Evolutionary conservation across 106 monocot genomes (phyloP), one percentile per base, ranked within the genome.

Genomic region (Dendrobium huoshanense): DNA sequence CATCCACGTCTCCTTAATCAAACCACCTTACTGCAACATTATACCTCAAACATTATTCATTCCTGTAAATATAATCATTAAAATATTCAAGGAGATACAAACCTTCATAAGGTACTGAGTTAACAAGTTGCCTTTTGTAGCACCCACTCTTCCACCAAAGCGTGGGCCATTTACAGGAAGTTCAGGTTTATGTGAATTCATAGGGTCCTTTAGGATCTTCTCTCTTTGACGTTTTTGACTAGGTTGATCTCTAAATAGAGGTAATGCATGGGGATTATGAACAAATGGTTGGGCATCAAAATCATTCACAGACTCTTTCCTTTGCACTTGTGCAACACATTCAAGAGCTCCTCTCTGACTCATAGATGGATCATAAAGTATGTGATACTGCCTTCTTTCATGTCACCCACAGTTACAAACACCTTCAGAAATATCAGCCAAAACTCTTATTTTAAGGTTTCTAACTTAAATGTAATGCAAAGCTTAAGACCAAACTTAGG

Each of bases 1-100:
- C 94, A 97, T 97, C 96, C 96, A 97, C 2, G 96, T 97, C 82
- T 97, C 96, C 85, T 97, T 97, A 43, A 97, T 88, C 55, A 97
- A 51, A 37, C 96, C 96, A 78, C 96, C 96, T 90, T 97, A 92
- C 96, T 96, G 90, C 84, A 89, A 79, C 27, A 77, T 61, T 75
- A 41, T 41, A 31, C 42, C 17, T 75, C 74, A 44, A 40, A 72
- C 41, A 5, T 75, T 25, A 19, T 75, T 43, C 20, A 43, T 19
- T 75, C 43, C n/a, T 40, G 24, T 65, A 72, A 44, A 75, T 5
- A 43, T 7, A 27, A 75, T 75, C 9, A 75, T 19, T 45, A 19
- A 22, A 43, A 44, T 44, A 75, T 44, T 44, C 59, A 99, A 6
- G 17, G 7, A 43, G 20, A 4, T 44, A 43, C 8, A 75, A 84